Conservation (phyloP, 2,329 filamentous ascomycete genomes). For the Cladosporium oxysporum region DNA sequence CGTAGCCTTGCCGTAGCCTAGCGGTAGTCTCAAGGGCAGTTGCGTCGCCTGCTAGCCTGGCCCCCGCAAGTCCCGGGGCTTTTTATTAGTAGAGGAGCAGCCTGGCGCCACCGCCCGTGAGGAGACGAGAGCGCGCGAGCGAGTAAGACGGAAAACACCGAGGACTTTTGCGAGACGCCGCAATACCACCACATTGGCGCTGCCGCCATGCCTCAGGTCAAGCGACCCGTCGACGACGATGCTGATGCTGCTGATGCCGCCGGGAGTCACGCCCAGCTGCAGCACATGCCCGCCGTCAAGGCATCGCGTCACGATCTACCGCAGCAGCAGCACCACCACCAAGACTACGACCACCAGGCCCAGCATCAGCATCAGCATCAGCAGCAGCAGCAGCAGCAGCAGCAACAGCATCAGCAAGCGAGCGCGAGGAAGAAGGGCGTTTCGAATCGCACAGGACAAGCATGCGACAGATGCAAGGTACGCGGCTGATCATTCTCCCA, state of each 20-base stretch:
- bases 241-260: too few relatives aligned
- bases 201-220: conserved; percentile 21
- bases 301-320: conserved; percentile 13
- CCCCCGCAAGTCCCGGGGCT: neutral
- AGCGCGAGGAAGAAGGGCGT: conserved; percentile 50
- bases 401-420: conserved; percentile 16
- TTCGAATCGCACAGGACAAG: conserved; percentile 72
- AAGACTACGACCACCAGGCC: conserved; percentile 11
- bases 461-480: conserved; percentile 87
- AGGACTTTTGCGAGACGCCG: neutral
- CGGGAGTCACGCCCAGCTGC: neutral
- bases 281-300: conserved; percentile 17
- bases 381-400: conserved; percentile 12
- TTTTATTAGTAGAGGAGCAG: neutral
- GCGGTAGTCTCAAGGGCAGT: neutral
- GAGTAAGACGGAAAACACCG: neutral
- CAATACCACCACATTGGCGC: neutral
- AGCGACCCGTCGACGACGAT: conserved; percentile 31
- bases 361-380: neutral
- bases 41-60: too few relatives aligned
- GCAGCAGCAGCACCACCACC: neutral
- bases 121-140: neutral
- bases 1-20: too few relatives aligned
- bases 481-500: conserved; percentile 28
- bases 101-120: neutral